Percentiles rank a stretch among this genome's conserved stretches.
These are phyloP conservation scores for Smallanthus sonchifolius DNA, from an alignment of 129 eudicot species.

Conservation along the genomic window DNA sequence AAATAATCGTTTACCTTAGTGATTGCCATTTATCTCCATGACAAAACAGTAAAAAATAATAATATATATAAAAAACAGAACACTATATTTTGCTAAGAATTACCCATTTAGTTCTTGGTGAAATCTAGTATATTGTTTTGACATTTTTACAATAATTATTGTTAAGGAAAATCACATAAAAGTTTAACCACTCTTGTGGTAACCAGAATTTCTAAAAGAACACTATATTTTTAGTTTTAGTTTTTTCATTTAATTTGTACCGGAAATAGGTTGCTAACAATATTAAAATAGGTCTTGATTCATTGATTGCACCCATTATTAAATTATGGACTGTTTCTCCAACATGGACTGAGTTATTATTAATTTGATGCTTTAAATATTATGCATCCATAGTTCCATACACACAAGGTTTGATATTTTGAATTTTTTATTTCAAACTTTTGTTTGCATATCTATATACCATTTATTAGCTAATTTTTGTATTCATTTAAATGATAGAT, in stretches of 20 bases:
- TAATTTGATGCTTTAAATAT: background rate
- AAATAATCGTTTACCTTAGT: too few species aligned
- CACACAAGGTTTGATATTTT: background rate
- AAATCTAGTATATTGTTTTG: background rate
- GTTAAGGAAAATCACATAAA: too few species aligned
- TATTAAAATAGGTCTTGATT: background rate
- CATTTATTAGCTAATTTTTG: background rate
- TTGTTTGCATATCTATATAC: background rate
- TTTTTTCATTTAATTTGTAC: background rate
- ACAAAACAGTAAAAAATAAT: background rate
- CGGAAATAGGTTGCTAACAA: background rate
- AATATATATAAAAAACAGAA: background rate
- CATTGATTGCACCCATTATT: background rate
- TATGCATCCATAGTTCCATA: background rate
- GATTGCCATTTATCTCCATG: background rate
- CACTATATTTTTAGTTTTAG: background rate
- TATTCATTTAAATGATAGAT: too few species aligned
- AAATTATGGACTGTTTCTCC: background rate
- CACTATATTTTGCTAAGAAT: background rate
- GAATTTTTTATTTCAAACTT: background rate
- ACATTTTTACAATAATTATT: too few species aligned
- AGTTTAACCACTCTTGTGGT: background rate
- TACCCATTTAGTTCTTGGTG: background rate
- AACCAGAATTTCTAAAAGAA: background rate
- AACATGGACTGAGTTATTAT: background rate